Base-by-base conservation (phyloP, 805 yeast species). In the Myxozyma udenii region DNA sequence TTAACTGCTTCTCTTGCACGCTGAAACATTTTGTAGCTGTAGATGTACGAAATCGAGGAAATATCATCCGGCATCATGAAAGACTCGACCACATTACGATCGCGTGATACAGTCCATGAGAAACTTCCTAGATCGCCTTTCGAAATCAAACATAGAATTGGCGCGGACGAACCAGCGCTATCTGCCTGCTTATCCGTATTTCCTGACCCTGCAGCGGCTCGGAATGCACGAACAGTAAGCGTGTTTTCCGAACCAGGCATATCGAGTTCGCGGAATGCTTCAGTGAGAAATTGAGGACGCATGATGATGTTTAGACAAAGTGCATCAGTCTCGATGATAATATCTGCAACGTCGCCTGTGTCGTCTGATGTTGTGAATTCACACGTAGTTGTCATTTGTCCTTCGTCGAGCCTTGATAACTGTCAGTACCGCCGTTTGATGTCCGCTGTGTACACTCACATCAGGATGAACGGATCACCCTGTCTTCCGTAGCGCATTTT, bases 311-410 rank as follows among this genome's bases (percentile, higher is more conserved):
- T 44, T 2, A 38, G 44, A 16, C 21, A 36, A 16, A 54, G 43
- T 19, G 51, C 36, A 45, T 50, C 56, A 33, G 56, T 36, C 11
- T 47, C 43, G 16, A 53, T 48, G 7, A 28, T 4, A n/a, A 53
- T 51, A n/a, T 50, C 51, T 4, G 48, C 12, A 14, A 45, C 24
- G 14, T 37, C 51, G 32, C 48, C 54, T 14, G 23, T 44, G 9
- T 41, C 51, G 26, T 56, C 62, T 24, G 44, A 28, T 46, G 64
- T 61, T 26, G 48, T 28, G 28, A 61, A 55, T 40, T 58, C 57
- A 51, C 64, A 61, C 1, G 55, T 54, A 19, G 64, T 61, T 3
- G 60, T 58, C 28, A 57, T 40, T 11, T 46, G 30, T 9, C 58
- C 52, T 33, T 58, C 61, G 35, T 55, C 53, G 16, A 55, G 46